Percentiles rank a stretch among this genome's conserved stretches.
These are phyloP conservation scores for Niveomyces coronatus DNA, from an alignment of 2,329 filamentous ascomycete genomes.

Conservation along the genomic window DNA sequence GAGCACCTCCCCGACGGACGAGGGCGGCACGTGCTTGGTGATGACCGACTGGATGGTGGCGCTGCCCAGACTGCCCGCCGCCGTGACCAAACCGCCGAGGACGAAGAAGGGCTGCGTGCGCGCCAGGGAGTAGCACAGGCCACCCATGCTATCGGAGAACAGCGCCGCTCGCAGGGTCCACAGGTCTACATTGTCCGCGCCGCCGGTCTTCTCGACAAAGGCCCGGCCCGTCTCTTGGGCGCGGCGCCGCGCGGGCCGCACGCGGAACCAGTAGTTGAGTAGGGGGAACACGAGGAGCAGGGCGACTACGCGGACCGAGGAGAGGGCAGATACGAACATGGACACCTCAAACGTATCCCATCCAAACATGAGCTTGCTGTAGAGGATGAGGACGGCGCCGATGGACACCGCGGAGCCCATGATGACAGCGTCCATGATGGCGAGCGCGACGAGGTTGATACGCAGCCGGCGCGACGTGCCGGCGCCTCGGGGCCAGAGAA, in stretches of 20 bases:
- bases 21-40: conserved; percentile 82
- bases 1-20: conserved; percentile 75
- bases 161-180: conserved; percentile 65
- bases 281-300: conserved; percentile 67
- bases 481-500: conserved; percentile 63
- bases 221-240: conserved; percentile 25
- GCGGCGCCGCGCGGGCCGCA: conserved; percentile 35
- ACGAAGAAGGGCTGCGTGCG: conserved; percentile 56
- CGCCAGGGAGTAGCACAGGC: conserved; percentile 62
- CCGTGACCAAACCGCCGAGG: conserved; percentile 58
- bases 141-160: conserved; percentile 65
- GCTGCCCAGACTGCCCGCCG: conserved; percentile 73
- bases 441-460: conserved; percentile 72
- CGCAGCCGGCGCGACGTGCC: conserved; percentile 51
- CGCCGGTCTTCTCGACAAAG: conserved; percentile 43
- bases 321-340: conserved; percentile 71
- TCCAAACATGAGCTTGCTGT: conserved; percentile 66
- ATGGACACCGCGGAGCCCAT: conserved; percentile 75
- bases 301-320: conserved; percentile 62
- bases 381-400: conserved; percentile 73
- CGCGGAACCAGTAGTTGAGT: conserved; percentile 65
- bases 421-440: conserved; percentile 69
- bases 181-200: conserved; percentile 70
- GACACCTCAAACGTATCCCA: conserved; percentile 79
- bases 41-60: conserved; percentile 76